Percentiles rank a stretch among this genome's conserved stretches.
Evolutionary conservation across 305 asterid species (phyloP).

Genomic region (Solanum aculeatissimum): DNA sequence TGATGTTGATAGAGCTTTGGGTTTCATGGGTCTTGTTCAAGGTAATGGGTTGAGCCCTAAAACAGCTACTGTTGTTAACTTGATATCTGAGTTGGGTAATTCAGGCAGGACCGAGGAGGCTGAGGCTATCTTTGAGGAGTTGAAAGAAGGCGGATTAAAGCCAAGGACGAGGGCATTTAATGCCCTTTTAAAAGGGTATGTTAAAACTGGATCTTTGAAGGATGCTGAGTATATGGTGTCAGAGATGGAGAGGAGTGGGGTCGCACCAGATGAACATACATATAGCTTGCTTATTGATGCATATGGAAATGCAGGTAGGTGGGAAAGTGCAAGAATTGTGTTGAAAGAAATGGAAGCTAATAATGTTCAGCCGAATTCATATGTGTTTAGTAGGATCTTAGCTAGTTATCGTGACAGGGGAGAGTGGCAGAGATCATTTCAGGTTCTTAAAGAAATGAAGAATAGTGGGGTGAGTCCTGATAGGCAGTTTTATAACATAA

Average conservation of each 20-base stretch:
- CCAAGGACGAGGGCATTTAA: conserved; percentile 88
- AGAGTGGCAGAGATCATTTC: conserved; percentile 92
- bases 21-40: conserved; percentile 60
- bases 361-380: conserved; percentile 58
- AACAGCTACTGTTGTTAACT: conserved; percentile 45
- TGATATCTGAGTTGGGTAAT: conserved; percentile 62
- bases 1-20: conserved; percentile 54
- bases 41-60: conserved; percentile 76
- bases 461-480: conserved; percentile 65
- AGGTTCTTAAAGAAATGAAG: conserved; percentile 92
- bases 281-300: conserved; percentile 91
- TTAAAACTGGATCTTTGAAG: conserved; percentile 58
- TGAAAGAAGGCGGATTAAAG: conserved; percentile 71
- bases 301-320: conserved; percentile 86
- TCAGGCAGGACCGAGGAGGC: conserved; percentile 86
- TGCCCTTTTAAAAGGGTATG: conserved; percentile 83
- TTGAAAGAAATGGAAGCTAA: conserved; percentile 82
- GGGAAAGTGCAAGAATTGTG: conserved; percentile 93
- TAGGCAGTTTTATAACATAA: conserved; percentile 73
- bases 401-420: conserved; percentile 82
- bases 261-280: conserved; percentile 73
- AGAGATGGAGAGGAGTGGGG: conserved; percentile 72
- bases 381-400: conserved; percentile 67
- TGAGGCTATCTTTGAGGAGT: conserved; percentile 83
- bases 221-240: conserved; percentile 80